phyloP scores from a whole-genome alignment of 164 flowering plant genomes.

The Santalum album region DNA sequence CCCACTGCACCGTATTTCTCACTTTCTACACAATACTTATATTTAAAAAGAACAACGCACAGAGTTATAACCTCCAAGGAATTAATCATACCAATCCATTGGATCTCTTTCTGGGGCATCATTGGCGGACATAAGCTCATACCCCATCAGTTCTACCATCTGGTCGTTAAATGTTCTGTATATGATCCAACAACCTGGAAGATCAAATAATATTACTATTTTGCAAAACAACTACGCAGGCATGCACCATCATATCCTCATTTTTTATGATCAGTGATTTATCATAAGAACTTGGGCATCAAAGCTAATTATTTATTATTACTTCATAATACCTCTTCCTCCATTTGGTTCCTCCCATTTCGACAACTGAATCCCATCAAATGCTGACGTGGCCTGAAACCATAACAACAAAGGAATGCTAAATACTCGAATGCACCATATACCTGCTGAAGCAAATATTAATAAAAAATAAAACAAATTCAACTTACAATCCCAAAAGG shows the following conservation, averaged over 20 bases:
- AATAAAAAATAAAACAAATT: constrained; percentile 5
- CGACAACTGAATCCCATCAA: constrained; percentile 66
- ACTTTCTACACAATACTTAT: no score
- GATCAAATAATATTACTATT: constrained; percentile 2
- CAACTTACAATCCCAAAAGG: constrained; percentile 89
- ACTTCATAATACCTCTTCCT: constrained; percentile 54
- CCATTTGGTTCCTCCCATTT: constrained; percentile 99
- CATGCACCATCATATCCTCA: no score
- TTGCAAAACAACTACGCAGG: no score
- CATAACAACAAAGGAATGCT: background rate
- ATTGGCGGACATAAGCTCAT: constrained; percentile 91
- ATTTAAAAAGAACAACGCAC: no score
- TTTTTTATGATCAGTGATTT: no score
- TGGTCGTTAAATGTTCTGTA: constrained; percentile 39
- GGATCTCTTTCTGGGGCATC: constrained; percentile 98
- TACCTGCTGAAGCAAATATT: no score
- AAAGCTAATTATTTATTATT: background rate
- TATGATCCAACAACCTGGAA: constrained; percentile 76
- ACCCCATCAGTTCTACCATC: constrained; percentile 57
- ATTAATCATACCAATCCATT: constrained; percentile 90
- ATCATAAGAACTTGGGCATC: background rate
- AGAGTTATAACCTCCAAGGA: no score
- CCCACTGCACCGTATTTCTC: no score
- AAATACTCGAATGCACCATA: background rate
- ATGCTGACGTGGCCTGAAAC: constrained; percentile 79